Base-by-base conservation (phyloP, 768 basidiomycete genomes). In the Boletus huronensis region DNA sequence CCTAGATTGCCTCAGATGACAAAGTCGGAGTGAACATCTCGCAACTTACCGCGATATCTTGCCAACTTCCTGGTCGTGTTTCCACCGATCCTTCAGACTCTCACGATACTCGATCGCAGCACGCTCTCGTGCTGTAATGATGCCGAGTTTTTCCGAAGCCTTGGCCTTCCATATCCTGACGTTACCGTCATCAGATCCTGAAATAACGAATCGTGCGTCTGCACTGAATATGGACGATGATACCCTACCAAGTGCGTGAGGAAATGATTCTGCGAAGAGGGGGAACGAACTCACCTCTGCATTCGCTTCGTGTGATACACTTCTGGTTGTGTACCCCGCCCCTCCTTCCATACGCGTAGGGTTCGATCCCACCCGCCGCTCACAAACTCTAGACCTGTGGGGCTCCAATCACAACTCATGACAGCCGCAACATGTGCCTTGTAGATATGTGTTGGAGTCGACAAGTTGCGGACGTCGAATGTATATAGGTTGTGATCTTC, bases 401-500 rank as follows among this genome's bases (percentile, higher is more conserved):
- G 97, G 54, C 87, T 87, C 97, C 97, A 98, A 58, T 98, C 96
- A 64, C 94, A 96, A 47, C 85, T 85, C 88, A 94, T 98, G 39
- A 97, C 97, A 4, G 93, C 93, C 0, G 90, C 92, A 19, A 98
- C 96, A 69, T 99, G 97, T 0, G 85, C 94, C 72, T 98, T 98
- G 80, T 96, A 98, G 26, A 98, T 90, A 57, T 96, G 90, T 2
- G 84, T 90, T 5, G 97, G 93, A 2, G 81, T 77, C 13, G 81
- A 74, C 23, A 99, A 79, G 52, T 89, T 82, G 40, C 97, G 83
- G 47, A 98, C 88, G 66, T 99, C 97, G 70, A 97, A 99, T 0
- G 97, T 98, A 71, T 98, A 98, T 25, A 98, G 79, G 64, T 98
- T 97, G 75, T 98, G 95, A 66, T 98, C 96, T 76, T 98, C 97